phyloP scores from a whole-genome alignment of 768 basidiomycete genomes.

The Xerocomellus dryophilus region DNA sequence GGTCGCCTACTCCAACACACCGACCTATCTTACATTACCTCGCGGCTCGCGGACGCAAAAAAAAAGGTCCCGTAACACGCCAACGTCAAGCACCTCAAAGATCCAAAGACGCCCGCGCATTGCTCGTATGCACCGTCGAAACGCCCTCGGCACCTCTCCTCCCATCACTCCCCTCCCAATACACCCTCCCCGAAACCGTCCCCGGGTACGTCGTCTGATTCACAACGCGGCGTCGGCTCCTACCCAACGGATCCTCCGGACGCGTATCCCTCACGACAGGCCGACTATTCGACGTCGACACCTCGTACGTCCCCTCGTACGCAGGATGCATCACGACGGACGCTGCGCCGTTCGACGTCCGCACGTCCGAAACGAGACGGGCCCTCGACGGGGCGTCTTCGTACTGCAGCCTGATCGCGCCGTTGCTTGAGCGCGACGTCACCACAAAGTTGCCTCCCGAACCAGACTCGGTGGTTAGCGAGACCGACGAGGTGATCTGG shows the following conservation, averaged over 20 bases:
- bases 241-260: conserved; percentile 31
- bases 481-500: conserved; percentile 17
- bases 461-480: conserved; percentile 28
- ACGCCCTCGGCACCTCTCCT: background rate
- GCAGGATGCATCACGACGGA: conserved; percentile 31
- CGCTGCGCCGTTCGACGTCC: conserved; percentile 35
- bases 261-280: conserved; percentile 7
- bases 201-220: background rate
- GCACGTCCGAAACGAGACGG: conserved; percentile 30
- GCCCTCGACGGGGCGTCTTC: conserved; percentile 30
- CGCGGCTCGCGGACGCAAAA: no score
- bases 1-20: no score
- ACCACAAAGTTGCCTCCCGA: conserved; percentile 33
- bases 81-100: no score
- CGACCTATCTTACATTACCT: no score
- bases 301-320: conserved; percentile 40
- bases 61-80: no score
- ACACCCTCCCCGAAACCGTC: conserved; percentile 10
- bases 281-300: conserved; percentile 26
- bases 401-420: conserved; percentile 26
- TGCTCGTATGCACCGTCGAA: conserved; percentile 23
- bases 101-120: conserved; percentile 18
- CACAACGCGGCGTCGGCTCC: conserved; percentile 29
- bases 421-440: conserved; percentile 35
- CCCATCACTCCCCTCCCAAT: conserved; percentile 10